Conservation (phyloP, 805 yeast species). For the Myxozyma lipomycoides region DNA sequence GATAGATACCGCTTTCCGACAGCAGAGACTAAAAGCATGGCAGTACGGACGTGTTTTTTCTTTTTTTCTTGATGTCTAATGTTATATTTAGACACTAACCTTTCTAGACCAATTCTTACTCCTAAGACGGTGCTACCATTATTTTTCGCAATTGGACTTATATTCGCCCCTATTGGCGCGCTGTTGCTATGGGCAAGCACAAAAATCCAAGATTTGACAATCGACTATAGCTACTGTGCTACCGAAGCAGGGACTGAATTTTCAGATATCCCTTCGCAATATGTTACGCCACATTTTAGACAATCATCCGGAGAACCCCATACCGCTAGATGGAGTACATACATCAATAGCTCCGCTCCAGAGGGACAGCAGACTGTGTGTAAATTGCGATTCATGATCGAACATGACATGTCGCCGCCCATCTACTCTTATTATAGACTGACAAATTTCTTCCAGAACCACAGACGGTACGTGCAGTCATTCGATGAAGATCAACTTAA, state of each 20-base stretch:
- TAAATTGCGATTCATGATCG: constrained; percentile 65
- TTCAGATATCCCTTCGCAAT: constrained; percentile 54
- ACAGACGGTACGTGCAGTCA: constrained; percentile 85
- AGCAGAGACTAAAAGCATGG: constrained; percentile 64
- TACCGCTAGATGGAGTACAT: constrained; percentile 29
- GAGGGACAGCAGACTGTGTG: constrained; percentile 45
- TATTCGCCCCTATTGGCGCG: constrained; percentile 89
- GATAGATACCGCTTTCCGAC: constrained; percentile 43
- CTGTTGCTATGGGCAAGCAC: constrained; percentile 75
- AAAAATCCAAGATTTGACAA: constrained; percentile 64
- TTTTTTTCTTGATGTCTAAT: not conserved
- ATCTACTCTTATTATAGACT: constrained; percentile 75
- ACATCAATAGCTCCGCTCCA: constrained; percentile 10
- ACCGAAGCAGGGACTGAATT: constrained; percentile 47
- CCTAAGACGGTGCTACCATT: constrained; percentile 89
- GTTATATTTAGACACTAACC: not conserved
- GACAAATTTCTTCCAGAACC: constrained; percentile 91
- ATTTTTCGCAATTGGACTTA: constrained; percentile 63
- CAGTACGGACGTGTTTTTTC: constrained; percentile 36
- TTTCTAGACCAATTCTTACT: constrained; percentile 70
- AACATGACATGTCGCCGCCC: constrained; percentile 65
- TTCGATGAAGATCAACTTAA: constrained; percentile 75
- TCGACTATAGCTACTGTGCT: constrained; percentile 74
- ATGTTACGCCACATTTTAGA: constrained; percentile 60
- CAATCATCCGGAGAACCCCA: constrained; percentile 43